These are phyloP conservation scores for Dothidotthia symphoricarpi DNA, from an alignment of 2,329 filamentous ascomycete species.

Conservation along the genomic window DNA sequence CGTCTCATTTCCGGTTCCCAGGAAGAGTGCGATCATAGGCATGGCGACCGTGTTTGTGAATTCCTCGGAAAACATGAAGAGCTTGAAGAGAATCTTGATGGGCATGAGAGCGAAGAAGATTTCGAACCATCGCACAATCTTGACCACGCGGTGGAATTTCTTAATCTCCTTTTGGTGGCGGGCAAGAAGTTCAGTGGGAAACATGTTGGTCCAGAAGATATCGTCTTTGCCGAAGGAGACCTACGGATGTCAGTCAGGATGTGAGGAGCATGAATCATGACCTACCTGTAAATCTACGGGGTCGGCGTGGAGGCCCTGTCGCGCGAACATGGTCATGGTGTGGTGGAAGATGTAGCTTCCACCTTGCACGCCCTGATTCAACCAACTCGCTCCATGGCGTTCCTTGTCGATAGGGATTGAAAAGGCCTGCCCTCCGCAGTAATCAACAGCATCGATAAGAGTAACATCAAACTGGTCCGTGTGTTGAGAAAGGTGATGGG, in stretches of 20 bases:
- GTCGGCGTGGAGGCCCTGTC: constrained; percentile 56
- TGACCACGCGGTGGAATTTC: constrained; percentile 55
- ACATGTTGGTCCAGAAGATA: constrained; percentile 66
- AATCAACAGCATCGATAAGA: constrained; percentile 51
- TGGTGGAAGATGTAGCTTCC: constrained; percentile 67
- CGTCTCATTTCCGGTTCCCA: constrained; percentile 73
- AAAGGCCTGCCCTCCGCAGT: constrained; percentile 62
- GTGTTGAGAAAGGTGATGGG: constrained; percentile 64
- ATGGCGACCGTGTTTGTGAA: constrained; percentile 70
- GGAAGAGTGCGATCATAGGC: constrained; percentile 69
- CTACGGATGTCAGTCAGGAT: constrained; percentile 14
- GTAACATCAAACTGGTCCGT: constrained; percentile 65
- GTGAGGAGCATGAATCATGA: background rate
- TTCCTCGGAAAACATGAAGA: constrained; percentile 67
- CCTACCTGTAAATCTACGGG: constrained; percentile 57
- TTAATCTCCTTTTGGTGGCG: constrained; percentile 57
- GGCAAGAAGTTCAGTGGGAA: constrained; percentile 58
- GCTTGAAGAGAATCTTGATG: constrained; percentile 63
- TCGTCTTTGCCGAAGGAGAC: constrained; percentile 64
- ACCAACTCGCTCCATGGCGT: constrained; percentile 58
- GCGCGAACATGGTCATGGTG: constrained; percentile 63
- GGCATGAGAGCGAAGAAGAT: constrained; percentile 59
- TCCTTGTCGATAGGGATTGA: constrained; percentile 57
- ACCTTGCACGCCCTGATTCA: constrained; percentile 64
- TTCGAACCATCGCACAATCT: constrained; percentile 60